phyloP scores from a whole-genome alignment of 305 asterid genomes.

The Fraxinus paxiana region DNA sequence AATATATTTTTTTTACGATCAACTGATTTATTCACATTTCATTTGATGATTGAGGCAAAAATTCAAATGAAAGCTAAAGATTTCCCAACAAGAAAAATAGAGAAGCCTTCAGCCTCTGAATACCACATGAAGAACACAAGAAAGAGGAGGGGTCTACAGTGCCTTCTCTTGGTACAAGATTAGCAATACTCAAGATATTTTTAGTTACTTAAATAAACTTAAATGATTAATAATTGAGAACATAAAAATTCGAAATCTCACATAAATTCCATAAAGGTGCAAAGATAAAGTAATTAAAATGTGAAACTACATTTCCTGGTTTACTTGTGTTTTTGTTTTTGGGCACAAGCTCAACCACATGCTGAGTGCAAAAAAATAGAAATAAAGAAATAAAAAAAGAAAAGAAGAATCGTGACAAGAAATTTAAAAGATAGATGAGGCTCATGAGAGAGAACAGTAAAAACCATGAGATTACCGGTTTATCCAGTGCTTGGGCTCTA shows the following conservation, averaged over 20 bases:
- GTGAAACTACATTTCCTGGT: slow-evolving; percentile 1
- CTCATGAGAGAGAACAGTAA: not conserved
- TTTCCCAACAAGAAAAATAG: not conserved
- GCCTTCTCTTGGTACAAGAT: slow-evolving; percentile 6
- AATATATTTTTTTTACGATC: not conserved
- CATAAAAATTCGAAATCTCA: not conserved
- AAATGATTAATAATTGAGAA: not conserved
- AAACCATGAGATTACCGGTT: slow-evolving; percentile 46
- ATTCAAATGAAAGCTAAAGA: not conserved
- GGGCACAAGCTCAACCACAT: slow-evolving; percentile 15
- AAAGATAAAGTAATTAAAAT: not conserved
- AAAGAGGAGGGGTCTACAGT: not conserved
- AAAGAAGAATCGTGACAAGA: slow-evolving; percentile 6
- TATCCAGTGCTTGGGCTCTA: slow-evolving; percentile 60
- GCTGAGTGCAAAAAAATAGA: slow-evolving; percentile 3
- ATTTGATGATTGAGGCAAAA: not conserved
- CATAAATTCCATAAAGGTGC: not conserved
- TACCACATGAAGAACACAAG: not conserved
- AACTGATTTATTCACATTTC: not conserved
- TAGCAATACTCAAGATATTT: not conserved
- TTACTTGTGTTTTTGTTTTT: not conserved
- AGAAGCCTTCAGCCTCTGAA: not conserved
- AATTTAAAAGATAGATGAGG: not conserved
- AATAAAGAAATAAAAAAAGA: not conserved
- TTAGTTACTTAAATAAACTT: slow-evolving; percentile 1